phyloP scores from a whole-genome alignment of 2,329 filamentous ascomycete species.

The Cladosporium sp. region DNA sequence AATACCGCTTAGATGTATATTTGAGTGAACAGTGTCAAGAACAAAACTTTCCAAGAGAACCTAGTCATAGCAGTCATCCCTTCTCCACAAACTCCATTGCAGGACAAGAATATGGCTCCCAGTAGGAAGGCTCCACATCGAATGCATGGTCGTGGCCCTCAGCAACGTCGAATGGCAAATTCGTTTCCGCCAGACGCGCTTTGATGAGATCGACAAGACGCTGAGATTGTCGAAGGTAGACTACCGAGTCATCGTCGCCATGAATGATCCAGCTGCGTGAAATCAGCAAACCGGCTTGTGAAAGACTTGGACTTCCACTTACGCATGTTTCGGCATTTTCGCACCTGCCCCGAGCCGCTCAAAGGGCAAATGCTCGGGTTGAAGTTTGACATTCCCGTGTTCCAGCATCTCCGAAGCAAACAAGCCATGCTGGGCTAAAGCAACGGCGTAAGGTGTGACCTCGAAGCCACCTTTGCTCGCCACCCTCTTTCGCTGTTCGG shows the following conservation, averaged over 20 bases:
- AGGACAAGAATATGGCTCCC: neutral
- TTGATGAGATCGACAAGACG: neutral
- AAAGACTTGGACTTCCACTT: neutral
- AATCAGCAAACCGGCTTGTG: neutral
- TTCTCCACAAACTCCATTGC: slow-evolving; percentile 4
- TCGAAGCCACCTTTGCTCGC: slow-evolving; percentile 6
- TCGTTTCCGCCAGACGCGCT: neutral
- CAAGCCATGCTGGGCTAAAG: neutral
- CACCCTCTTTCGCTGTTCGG: neutral
- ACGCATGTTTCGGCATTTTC: slow-evolving; percentile 1
- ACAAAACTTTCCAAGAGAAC: no score
- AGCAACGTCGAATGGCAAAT: neutral
- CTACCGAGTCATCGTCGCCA: slow-evolving; percentile 3
- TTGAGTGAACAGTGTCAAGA: no score
- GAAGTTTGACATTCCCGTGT: neutral
- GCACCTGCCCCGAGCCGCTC: neutral
- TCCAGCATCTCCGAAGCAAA: neutral
- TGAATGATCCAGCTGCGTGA: neutral
- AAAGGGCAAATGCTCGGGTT: neutral
- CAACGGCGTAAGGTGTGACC: neutral
- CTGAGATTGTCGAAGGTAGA: slow-evolving; percentile 1
- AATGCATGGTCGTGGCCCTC: slow-evolving; percentile 5
- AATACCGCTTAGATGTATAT: no score
- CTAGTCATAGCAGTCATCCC: neutral
- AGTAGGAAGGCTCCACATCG: slow-evolving; percentile 1